phyloP scores from a whole-genome alignment of 345 rosid genomes.

The Eucalyptus urophylla region DNA sequence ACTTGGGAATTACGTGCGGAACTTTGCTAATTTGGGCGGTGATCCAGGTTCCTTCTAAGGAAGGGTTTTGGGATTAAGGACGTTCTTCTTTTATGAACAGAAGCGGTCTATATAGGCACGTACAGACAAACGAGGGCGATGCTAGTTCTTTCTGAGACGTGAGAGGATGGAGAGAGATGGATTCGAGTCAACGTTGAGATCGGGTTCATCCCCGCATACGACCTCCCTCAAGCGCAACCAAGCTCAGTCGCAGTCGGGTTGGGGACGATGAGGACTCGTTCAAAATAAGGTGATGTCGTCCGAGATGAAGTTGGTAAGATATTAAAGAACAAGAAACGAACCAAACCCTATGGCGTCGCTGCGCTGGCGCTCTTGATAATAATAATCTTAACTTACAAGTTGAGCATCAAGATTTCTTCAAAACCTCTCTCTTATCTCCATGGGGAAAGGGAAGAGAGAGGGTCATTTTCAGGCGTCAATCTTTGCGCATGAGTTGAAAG shows the following conservation, averaged over 20 bases:
- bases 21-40: neutral
- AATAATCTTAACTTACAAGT: neutral
- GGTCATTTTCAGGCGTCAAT: neutral
- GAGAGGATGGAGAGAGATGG: neutral
- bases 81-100: neutral
- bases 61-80: neutral
- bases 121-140: neutral
- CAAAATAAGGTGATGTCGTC: neutral
- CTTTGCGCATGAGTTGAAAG: neutral
- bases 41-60: neutral
- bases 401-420: neutral
- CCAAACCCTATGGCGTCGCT: neutral
- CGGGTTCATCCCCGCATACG: constrained; percentile 31
- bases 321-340: neutral
- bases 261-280: neutral
- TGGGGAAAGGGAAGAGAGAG: neutral
- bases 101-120: neutral
- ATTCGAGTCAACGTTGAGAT: neutral
- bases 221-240: constrained; percentile 41
- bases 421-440: neutral
- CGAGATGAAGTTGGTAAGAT: neutral
- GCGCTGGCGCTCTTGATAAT: neutral
- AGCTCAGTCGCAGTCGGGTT: neutral
- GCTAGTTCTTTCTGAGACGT: neutral
- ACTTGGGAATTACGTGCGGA: neutral